Percentiles rank a stretch among this genome's conserved stretches.
phyloP scores from a whole-genome alignment of 257 asterid genomes.

The Leptodermis oblonga region DNA sequence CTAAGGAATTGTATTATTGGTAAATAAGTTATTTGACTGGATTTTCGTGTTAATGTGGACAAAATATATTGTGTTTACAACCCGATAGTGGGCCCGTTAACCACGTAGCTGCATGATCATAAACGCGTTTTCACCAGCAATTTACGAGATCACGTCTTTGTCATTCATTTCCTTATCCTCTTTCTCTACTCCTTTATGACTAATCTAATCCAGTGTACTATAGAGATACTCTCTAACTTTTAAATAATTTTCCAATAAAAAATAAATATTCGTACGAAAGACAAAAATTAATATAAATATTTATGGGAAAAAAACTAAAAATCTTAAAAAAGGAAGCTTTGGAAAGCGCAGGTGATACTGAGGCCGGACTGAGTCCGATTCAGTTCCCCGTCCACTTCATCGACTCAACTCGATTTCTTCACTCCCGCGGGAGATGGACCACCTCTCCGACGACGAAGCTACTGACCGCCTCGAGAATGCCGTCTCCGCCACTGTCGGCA shows the following conservation, averaged over 20 bases:
- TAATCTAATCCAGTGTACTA: no score
- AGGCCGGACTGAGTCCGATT: no score
- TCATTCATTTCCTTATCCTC: background rate
- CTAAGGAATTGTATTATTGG: no score
- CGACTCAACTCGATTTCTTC: conserved; percentile 2
- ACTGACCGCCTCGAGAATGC: conserved; percentile 12
- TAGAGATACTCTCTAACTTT: no score
- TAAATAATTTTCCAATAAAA: background rate
- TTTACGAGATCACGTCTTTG: background rate
- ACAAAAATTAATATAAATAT: background rate
- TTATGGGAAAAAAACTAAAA: background rate
- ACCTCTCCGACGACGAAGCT: conserved; percentile 14
- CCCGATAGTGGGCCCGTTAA: background rate
- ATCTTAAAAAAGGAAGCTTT: background rate
- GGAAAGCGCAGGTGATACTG: background rate
- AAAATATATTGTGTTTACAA: no score
- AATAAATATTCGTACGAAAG: background rate
- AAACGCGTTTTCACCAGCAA: background rate
- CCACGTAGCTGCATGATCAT: conserved; percentile 4
- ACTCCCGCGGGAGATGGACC: conserved; percentile 19
- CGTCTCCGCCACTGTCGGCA: conserved; percentile 25
- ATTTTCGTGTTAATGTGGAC: background rate
- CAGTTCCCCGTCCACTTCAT: background rate
- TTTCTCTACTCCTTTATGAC: no score
- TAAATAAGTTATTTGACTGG: no score